phyloP scores from a whole-genome alignment of 306 rosid genomes.

The Styphnolobium japonicum region DNA sequence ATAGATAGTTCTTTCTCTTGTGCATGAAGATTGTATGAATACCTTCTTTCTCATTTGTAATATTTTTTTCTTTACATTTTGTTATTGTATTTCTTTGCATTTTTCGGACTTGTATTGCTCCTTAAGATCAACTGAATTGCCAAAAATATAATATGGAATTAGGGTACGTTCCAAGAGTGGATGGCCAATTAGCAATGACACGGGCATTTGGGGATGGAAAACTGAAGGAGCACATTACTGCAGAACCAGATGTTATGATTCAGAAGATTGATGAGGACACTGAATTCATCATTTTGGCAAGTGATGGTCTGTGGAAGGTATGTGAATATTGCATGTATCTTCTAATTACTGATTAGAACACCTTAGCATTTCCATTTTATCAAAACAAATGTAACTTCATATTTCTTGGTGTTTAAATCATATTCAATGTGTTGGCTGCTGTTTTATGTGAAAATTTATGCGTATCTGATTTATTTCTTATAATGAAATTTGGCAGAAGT shows the following conservation, averaged over 20 bases:
- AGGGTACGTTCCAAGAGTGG: constrained; percentile 60
- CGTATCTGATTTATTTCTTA: no score
- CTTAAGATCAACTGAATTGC: background rate
- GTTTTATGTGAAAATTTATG: no score
- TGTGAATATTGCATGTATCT: background rate
- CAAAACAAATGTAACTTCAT: no score
- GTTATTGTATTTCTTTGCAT: background rate
- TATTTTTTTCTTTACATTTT: background rate
- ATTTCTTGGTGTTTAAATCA: no score
- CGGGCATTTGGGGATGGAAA: constrained; percentile 62
- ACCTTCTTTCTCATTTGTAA: no score
- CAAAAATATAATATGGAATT: constrained; percentile 30
- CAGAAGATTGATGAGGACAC: constrained; percentile 39
- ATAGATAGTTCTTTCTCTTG: no score
- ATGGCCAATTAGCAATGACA: constrained; percentile 65
- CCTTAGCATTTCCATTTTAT: background rate
- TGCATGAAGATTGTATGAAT: no score
- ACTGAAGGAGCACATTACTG: constrained; percentile 51
- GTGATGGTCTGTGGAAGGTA: constrained; percentile 62
- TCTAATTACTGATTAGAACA: background rate
- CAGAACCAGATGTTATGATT: constrained; percentile 48
- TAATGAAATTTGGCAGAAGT: background rate
- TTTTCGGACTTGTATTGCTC: constrained; percentile 15
- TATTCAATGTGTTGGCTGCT: no score
- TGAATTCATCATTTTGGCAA: constrained; percentile 46